Percentiles rank a stretch among this genome's conserved stretches.
Conservation (phyloP, 345 rosid species). For the Geranium brycei region DNA sequence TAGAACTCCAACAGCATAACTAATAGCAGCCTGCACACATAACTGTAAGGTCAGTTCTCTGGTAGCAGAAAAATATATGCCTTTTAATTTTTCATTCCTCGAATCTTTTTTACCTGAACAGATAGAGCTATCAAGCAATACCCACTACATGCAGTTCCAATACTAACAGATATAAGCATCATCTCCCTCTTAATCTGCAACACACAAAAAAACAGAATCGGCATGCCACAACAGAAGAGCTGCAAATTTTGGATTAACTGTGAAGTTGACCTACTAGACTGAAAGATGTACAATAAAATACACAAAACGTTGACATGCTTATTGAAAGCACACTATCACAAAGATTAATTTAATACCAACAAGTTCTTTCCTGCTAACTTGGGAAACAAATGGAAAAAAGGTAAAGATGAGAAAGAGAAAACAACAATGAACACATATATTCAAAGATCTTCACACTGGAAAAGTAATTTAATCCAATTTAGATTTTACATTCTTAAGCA, state of each 20-base stretch:
- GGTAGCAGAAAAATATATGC: background rate
- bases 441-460: background rate
- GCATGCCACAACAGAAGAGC: background rate
- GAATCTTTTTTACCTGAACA: slow-evolving; percentile 37
- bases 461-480: too few species aligned
- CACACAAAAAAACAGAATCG: slow-evolving; percentile 13
- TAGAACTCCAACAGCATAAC: slow-evolving; percentile 71
- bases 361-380: background rate
- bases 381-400: background rate
- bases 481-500: background rate
- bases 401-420: background rate
- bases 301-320: too few species aligned
- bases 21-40: slow-evolving; percentile 58
- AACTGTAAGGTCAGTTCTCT: slow-evolving; percentile 12
- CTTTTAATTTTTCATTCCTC: background rate
- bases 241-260: background rate
- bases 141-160: slow-evolving; percentile 70
- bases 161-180: slow-evolving; percentile 56
- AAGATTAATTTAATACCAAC: background rate
- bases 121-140: slow-evolving; percentile 67
- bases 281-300: too few species aligned
- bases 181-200: slow-evolving; percentile 73
- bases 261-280: background rate
- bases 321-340: background rate
- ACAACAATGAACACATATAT: background rate